Conservation (phyloP, 768 basidiomycete species). For the Scleroderma bovista region DNA sequence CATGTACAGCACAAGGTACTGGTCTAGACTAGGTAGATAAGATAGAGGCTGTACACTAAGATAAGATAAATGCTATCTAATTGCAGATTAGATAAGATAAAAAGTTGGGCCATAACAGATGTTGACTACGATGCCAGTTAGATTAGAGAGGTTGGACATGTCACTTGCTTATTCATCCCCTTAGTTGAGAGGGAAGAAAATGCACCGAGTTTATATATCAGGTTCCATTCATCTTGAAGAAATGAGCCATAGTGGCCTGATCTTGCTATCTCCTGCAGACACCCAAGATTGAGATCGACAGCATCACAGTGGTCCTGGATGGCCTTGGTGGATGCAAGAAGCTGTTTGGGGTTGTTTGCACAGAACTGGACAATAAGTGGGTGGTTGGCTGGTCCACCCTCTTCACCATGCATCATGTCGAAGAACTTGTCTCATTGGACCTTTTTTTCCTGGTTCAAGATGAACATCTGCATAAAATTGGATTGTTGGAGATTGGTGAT, state of each 20-base stretch:
- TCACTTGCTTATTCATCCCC: too few relatives aligned
- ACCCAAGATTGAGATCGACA: slow-evolving; percentile 89
- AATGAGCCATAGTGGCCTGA: slow-evolving; percentile 85
- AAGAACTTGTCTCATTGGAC: slow-evolving; percentile 61
- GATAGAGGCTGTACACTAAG: too few relatives aligned
- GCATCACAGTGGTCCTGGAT: slow-evolving; percentile 85
- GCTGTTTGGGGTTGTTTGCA: slow-evolving; percentile 76
- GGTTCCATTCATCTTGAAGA: slow-evolving; percentile 92
- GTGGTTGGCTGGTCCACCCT: slow-evolving; percentile 71
- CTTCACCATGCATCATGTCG: slow-evolving; percentile 67
- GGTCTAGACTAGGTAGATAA: too few relatives aligned
- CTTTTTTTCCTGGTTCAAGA: slow-evolving; percentile 29
- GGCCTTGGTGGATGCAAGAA: slow-evolving; percentile 71
- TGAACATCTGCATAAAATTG: slow-evolving; percentile 50
- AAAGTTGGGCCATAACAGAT: too few relatives aligned
- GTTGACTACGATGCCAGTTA: too few relatives aligned
- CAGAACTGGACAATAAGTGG: slow-evolving; percentile 93
- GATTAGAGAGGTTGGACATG: too few relatives aligned
- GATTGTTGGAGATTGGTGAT: background rate
- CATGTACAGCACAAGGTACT: too few relatives aligned
- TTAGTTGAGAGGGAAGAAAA: slow-evolving; percentile 12
- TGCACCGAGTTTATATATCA: slow-evolving; percentile 76
- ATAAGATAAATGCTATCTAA: too few relatives aligned
- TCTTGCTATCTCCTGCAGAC: slow-evolving; percentile 93
- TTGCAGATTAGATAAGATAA: too few relatives aligned